These are phyloP conservation scores for Viola odorata DNA, from an alignment of 345 rosid genomes.

Conservation along the genomic window DNA sequence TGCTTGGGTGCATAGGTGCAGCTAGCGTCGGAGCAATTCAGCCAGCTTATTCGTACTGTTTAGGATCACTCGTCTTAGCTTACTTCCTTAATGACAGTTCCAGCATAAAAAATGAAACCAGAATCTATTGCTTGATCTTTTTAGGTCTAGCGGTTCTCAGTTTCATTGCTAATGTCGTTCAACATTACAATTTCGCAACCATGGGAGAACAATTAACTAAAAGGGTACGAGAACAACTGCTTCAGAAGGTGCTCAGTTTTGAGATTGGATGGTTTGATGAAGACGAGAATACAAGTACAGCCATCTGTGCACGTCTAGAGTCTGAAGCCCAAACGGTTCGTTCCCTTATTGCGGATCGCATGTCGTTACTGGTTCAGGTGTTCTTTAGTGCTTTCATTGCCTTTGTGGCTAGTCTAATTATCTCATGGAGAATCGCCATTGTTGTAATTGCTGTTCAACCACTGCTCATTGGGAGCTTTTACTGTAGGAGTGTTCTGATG, in stretches of 20 bases:
- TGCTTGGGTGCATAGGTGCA: conserved; percentile 44
- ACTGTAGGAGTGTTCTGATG: conserved; percentile 38
- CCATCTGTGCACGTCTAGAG: conserved; percentile 36
- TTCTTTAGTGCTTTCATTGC: conserved; percentile 34
- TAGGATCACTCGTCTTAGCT: conserved; percentile 35
- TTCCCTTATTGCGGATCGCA: conserved; percentile 37
- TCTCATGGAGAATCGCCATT: conserved; percentile 42
- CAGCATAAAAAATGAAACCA: conserved; percentile 27
- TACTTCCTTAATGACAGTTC: conserved; percentile 35
- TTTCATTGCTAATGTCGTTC: conserved; percentile 34
- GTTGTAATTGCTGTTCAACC: conserved; percentile 48
- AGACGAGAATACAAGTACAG: conserved; percentile 46
- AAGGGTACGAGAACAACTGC: conserved; percentile 35
- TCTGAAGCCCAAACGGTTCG: conserved; percentile 36
- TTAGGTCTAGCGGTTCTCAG: conserved; percentile 27
- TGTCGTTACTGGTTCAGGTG: conserved; percentile 37
- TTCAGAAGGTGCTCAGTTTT: conserved; percentile 35
- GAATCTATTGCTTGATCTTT: conserved; percentile 33
- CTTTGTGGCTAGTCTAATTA: conserved; percentile 23
- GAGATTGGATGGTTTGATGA: conserved; percentile 49
- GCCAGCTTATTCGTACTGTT: conserved; percentile 33
- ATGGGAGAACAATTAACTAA: conserved; percentile 41
- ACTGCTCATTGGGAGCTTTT: conserved; percentile 36
- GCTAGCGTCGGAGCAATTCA: conserved; percentile 32
- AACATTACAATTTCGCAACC: conserved; percentile 46